Evolutionary conservation across 495 filamentous ascomycete species (phyloP).

Genomic region (Poronia punctata): DNA sequence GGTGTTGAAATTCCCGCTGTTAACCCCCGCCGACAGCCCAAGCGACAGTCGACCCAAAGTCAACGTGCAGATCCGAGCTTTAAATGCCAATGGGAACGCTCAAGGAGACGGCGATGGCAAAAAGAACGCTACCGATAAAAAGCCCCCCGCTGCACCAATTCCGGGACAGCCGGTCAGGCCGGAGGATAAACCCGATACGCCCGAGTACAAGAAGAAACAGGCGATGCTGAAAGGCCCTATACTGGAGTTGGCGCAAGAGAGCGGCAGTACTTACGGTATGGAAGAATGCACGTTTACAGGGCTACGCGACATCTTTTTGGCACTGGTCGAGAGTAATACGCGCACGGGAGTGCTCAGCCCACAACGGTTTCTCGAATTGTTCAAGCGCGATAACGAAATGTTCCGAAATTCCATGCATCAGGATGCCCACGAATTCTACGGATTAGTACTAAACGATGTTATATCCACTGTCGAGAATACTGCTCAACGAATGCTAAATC

Average conservation of each 20-base stretch:
- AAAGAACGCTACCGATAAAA: constrained; percentile 39
- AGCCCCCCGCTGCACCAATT: constrained; percentile 33
- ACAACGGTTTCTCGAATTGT: constrained; percentile 84
- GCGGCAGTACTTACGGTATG: constrained; percentile 79
- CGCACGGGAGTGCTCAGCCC: constrained; percentile 90
- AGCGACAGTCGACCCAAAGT: constrained; percentile 39
- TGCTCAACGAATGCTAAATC: constrained; percentile 50
- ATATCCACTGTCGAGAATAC: constrained; percentile 88
- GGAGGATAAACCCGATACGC: constrained; percentile 75
- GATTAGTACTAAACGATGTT: constrained; percentile 90
- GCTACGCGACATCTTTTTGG: constrained; percentile 93
- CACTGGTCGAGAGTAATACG: constrained; percentile 72
- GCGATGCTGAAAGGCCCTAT: constrained; percentile 82
- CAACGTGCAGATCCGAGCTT: constrained; percentile 43
- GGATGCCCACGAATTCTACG: constrained; percentile 96
- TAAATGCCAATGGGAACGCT: constrained; percentile 37
- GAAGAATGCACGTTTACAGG: constrained; percentile 88
- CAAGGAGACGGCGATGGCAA: constrained; percentile 38
- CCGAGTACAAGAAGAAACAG: constrained; percentile 95
- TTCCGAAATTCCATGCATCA: constrained; percentile 96
- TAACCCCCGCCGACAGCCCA: constrained; percentile 37
- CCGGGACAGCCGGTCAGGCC: constrained; percentile 32
- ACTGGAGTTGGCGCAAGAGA: constrained; percentile 72
- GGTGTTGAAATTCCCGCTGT: constrained; percentile 83
- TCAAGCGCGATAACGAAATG: constrained; percentile 94